Percentiles rank a stretch among this genome's conserved stretches.
phyloP scores from a whole-genome alignment of 805 yeast genomes.

The Blastobotrys muscicola region DNA sequence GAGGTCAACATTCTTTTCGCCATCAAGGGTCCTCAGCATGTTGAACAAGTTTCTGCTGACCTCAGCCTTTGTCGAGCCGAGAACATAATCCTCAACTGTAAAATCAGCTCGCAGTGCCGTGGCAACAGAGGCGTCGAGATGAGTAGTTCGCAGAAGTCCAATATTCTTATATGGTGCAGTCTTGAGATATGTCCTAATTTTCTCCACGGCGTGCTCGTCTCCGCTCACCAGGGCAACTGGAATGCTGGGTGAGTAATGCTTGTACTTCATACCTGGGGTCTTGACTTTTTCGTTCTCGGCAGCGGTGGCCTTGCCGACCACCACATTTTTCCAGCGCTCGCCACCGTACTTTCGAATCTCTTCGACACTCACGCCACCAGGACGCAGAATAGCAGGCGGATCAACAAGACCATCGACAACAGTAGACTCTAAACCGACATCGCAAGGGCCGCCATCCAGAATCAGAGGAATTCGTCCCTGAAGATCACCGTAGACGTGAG shows the following conservation, averaged over 20 bases:
- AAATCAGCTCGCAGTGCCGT: constrained; percentile 1
- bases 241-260: constrained; percentile 89
- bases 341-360: constrained; percentile 63
- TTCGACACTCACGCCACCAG: constrained; percentile 88
- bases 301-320: constrained; percentile 52
- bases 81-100: background rate
- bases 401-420: constrained; percentile 80
- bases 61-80: constrained; percentile 42
- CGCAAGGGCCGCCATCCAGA: constrained; percentile 82
- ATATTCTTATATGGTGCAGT: constrained; percentile 2
- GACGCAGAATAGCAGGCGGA: constrained; percentile 86
- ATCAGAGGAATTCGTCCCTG: constrained; percentile 73
- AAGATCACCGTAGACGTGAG: constrained; percentile 76
- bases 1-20: constrained; percentile 44
- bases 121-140: constrained; percentile 8
- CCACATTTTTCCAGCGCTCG: constrained; percentile 49
- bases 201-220: background rate
- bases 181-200: background rate
- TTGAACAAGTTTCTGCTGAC: constrained; percentile 72
- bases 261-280: constrained; percentile 97
- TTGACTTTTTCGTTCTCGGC: constrained; percentile 48
- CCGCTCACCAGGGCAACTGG: constrained; percentile 37
- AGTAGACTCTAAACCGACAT: constrained; percentile 88
- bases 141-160: constrained; percentile 12
- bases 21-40: constrained; percentile 63